Conservation (phyloP, 306 rosid genomes). For the Purshia tridentata region DNA sequence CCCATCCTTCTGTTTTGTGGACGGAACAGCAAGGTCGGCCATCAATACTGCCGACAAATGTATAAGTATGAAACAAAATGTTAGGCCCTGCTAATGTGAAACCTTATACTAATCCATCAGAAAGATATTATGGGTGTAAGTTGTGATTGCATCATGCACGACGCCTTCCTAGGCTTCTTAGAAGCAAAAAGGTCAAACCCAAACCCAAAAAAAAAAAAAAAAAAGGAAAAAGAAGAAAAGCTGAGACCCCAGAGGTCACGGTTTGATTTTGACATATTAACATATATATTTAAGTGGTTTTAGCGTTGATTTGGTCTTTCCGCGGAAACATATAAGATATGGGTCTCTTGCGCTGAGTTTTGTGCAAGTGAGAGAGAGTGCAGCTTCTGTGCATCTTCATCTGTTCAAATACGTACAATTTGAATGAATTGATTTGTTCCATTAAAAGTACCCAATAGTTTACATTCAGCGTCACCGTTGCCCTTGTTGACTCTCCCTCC, state of each 20-base stretch:
- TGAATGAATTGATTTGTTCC: too few species aligned
- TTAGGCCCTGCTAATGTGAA: conserved; percentile 5
- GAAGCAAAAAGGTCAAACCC: too few species aligned
- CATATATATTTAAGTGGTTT: neutral
- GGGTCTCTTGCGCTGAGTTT: neutral
- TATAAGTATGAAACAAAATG: neutral
- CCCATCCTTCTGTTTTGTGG: neutral
- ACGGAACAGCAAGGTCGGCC: neutral
- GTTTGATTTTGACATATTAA: neutral
- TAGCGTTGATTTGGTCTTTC: conserved; percentile 26
- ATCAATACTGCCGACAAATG: neutral
- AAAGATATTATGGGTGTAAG: too few species aligned
- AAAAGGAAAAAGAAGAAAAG: neutral
- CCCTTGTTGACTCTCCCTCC: conserved; percentile 22
- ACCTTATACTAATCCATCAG: neutral
- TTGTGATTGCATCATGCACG: too few species aligned
- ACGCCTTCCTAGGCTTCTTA: too few species aligned
- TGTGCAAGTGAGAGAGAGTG: neutral
- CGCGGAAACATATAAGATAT: conserved; percentile 1
- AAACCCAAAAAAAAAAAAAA: neutral
- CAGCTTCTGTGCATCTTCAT: conserved; percentile 11
- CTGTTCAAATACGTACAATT: neutral
- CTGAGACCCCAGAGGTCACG: neutral
- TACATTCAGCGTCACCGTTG: conserved; percentile 15
- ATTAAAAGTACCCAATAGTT: too few species aligned